These are phyloP conservation scores for Yarrowia sp. DNA, from an alignment of 805 yeast species.

Conservation along the genomic window DNA sequence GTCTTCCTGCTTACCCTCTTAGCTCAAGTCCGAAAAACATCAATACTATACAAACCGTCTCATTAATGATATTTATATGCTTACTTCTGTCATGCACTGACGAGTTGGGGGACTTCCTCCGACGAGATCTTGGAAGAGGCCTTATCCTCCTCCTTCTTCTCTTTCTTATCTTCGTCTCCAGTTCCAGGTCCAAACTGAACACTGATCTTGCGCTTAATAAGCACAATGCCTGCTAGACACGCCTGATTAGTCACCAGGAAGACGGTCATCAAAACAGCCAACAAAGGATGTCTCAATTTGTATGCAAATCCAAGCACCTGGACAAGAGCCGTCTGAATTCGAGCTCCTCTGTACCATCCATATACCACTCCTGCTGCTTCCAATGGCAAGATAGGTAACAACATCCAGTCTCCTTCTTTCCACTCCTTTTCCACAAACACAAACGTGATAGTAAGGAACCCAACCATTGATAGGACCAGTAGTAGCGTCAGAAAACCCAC, in stretches of 20 bases:
- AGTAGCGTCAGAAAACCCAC: slow-evolving; percentile 26
- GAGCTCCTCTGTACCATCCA: slow-evolving; percentile 7
- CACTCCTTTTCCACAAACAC: slow-evolving; percentile 35
- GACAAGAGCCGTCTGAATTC: background rate
- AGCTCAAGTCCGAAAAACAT: slow-evolving; percentile 22
- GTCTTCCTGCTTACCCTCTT: no score
- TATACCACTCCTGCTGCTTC: slow-evolving; percentile 19
- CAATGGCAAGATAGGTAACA: slow-evolving; percentile 13
- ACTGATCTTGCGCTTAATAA: slow-evolving; percentile 26
- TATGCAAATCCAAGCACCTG: slow-evolving; percentile 31
- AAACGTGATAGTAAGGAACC: slow-evolving; percentile 26
- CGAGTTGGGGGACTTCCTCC: slow-evolving; percentile 1
- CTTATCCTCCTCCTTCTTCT: background rate
- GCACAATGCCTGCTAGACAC: slow-evolving; percentile 23
- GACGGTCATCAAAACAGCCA: slow-evolving; percentile 28
- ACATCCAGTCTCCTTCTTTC: slow-evolving; percentile 23
- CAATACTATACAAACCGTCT: slow-evolving; percentile 13
- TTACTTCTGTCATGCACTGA: slow-evolving; percentile 2
- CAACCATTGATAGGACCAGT: slow-evolving; percentile 25
- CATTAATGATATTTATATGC: background rate
- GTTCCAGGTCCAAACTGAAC: slow-evolving; percentile 11
- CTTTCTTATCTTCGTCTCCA: background rate
- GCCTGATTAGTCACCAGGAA: slow-evolving; percentile 19
- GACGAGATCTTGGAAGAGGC: background rate
- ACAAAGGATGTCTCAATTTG: slow-evolving; percentile 10